phyloP scores from a whole-genome alignment of 164 flowering plant genomes.

The Stephania japonica region DNA sequence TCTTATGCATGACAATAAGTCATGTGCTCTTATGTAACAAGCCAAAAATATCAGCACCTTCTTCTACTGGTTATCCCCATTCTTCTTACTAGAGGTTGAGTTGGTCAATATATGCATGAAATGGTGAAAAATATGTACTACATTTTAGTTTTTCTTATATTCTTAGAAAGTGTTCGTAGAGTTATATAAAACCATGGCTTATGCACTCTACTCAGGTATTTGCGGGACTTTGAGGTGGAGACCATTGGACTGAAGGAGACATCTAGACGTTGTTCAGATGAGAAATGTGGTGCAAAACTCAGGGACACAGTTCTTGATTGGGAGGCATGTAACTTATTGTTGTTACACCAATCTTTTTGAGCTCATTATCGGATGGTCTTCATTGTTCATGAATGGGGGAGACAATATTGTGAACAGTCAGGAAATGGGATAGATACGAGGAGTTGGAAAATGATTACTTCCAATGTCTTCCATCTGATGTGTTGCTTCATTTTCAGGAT shows the following conservation, averaged over 20 bases:
- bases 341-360: background rate
- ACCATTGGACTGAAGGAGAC: constrained; percentile 97
- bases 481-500: constrained; percentile 39
- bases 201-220: constrained; percentile 45
- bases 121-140: background rate
- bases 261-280: constrained; percentile 62
- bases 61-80: background rate
- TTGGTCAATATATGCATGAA: background rate
- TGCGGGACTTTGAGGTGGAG: constrained; percentile 96
- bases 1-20: background rate
- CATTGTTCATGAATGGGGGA: background rate
- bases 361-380: background rate
- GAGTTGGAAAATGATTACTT: background rate
- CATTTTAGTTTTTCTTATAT: background rate
- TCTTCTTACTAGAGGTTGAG: background rate
- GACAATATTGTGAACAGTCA: background rate
- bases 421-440: background rate
- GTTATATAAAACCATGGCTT: background rate
- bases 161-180: background rate
- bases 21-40: background rate
- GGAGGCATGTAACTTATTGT: constrained; percentile 61
- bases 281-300: constrained; percentile 61
- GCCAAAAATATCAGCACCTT: background rate
- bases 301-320: constrained; percentile 97
- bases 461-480: background rate